phyloP scores from a whole-genome alignment of 768 basidiomycete genomes.

The Tulasnella sp. region DNA sequence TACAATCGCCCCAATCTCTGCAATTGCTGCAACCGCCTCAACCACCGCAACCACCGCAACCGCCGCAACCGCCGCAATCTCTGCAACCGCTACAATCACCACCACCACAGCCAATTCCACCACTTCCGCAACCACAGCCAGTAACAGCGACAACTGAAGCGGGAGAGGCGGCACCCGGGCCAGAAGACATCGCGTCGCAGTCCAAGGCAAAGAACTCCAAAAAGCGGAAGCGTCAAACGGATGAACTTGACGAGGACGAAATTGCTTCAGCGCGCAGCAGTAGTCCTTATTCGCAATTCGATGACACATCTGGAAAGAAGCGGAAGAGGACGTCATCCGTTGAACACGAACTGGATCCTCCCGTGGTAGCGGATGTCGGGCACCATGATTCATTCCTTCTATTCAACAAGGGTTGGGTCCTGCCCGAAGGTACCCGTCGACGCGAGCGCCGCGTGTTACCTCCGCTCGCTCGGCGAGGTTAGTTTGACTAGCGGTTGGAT shows the following conservation, averaged over 20 bases:
- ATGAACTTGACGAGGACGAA: neutral
- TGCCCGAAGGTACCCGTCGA: conserved; percentile 68
- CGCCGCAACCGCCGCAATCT: too few species aligned
- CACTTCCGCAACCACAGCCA: neutral
- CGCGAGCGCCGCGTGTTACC: conserved; percentile 46
- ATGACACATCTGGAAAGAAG: conserved; percentile 5
- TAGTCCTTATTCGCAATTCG: neutral
- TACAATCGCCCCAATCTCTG: too few species aligned
- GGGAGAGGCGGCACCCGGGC: neutral
- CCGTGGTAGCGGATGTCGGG: conserved; percentile 67
- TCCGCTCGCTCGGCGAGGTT: conserved; percentile 47
- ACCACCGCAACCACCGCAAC: neutral
- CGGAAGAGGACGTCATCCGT: conserved; percentile 19
- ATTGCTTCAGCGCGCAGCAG: neutral
- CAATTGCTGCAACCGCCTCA: too few species aligned
- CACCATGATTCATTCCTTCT: conserved; percentile 66
- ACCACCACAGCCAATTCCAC: too few species aligned
- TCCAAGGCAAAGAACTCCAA: neutral
- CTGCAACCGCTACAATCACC: too few species aligned
- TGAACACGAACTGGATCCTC: conserved; percentile 36
- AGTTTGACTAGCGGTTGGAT: conserved; percentile 35
- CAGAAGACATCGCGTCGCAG: neutral
- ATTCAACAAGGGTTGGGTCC: conserved; percentile 86
- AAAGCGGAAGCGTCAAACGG: neutral
- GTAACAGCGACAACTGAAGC: neutral